phyloP scores from a whole-genome alignment of 2,329 filamentous ascomycete species.

The Aspergillus carbonarius region DNA sequence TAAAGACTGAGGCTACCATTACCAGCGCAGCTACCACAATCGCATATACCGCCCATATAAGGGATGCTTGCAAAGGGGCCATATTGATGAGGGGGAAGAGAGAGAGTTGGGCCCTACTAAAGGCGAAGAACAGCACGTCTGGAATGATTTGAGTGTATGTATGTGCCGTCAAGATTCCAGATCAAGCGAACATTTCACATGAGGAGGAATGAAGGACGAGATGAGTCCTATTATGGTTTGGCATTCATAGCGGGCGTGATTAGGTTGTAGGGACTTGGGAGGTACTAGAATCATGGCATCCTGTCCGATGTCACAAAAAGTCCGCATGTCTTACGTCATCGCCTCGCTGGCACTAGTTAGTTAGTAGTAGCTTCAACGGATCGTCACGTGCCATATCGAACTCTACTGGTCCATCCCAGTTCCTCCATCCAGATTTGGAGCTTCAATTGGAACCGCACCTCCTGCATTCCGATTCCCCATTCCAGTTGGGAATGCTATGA shows the following conservation, averaged over 20 bases:
- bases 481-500: not conserved
- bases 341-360: no score
- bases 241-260: not conserved
- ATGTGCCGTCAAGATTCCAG: not conserved
- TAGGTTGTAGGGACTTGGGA: not conserved
- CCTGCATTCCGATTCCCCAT: no score
- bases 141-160: not conserved
- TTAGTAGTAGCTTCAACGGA: no score
- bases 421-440: no score
- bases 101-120: conserved; percentile 12
- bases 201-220: not conserved
- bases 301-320: not conserved
- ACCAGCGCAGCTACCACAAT: conserved; percentile 76
- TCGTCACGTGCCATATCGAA: conserved; percentile 17
- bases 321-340: conserved; percentile 21
- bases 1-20: conserved; percentile 76
- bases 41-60: conserved; percentile 95
- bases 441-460: no score
- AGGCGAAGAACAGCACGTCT: not conserved
- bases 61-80: conserved; percentile 76
- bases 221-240: not conserved
- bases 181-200: not conserved
- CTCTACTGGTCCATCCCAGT: no score
- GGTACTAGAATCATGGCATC: no score
- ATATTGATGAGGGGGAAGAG: conserved; percentile 38